Evolutionary conservation across 2,329 filamentous ascomycete species (phyloP), one percentile per base, ranked within the genome.

Genomic region (Exophiala aquamarina): DNA sequence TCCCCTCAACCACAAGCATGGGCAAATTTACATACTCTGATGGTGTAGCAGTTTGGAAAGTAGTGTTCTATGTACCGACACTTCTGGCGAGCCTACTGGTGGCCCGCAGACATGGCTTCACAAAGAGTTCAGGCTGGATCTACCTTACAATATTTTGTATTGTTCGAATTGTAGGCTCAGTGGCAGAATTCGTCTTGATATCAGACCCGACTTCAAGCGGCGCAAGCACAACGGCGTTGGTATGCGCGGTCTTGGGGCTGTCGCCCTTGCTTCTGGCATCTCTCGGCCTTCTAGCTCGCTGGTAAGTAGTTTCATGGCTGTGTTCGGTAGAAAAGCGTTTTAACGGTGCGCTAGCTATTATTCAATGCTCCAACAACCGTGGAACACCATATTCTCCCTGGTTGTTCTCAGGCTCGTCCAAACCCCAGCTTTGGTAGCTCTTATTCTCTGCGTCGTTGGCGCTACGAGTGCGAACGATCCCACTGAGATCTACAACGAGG

Each of bases 111-210:
- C 61, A 63, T 35, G 61, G 61, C 3, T 60, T 64, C 23, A 51
- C 53, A 29, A 63, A 53, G 43, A 61, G 63, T 40, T 59, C 61
- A 3, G 64, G 65, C 32, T 69, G 65, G 63, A 60, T 63, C 18
- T 67, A 64, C 41, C 59, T 69, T 3, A 53, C 60, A 9, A 51
- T 68, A 2, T 67, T 68, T 50, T 65, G 57, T 36, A 39, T 62
- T 6, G 46, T 63, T 19, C 59, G 65, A 19, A 44, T 66, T 17
- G 51, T 59, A 6, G 64, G 65, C 13, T 57, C 62, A 14, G 59
- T 57, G 3, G 61, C 64, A 40, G 57, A 62, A 35, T 55, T 68
- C 23, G 59, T 54, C 2, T 59, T 57, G 9, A 55, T 56, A 11
- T 49, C 54, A 6, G 45, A 58, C 9, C 60, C 60, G 2, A 52